Conservation (phyloP, 2,329 filamentous ascomycete species). For the Epichloe glyceriae region DNA sequence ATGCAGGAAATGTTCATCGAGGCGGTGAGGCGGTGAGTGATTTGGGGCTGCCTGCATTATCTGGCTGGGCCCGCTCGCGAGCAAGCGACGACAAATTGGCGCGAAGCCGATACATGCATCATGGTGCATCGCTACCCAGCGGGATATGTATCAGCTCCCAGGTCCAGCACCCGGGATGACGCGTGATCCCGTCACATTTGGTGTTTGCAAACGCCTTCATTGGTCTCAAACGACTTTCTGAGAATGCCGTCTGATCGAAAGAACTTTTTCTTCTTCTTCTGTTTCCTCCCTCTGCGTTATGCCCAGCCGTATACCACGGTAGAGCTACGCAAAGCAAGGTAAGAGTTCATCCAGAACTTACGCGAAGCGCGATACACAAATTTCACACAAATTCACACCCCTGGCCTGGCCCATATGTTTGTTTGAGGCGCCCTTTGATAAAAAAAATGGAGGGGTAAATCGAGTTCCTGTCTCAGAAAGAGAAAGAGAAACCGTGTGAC, state of each 20-base stretch:
- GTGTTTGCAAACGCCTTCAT: neutral
- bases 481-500: neutral
- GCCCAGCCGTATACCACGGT: too few relatives aligned
- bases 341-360: neutral
- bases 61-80: too few relatives aligned
- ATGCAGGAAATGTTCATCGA: neutral
- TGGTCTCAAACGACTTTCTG: neutral
- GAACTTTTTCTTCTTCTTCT: too few relatives aligned
- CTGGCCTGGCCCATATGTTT: neutral
- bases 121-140: conserved; percentile 25
- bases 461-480: neutral
- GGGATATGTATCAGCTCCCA: conserved; percentile 19
- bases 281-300: too few relatives aligned
- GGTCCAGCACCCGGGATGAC: neutral
- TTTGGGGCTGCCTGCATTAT: too few relatives aligned
- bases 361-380: neutral
- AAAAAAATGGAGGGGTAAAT: neutral
- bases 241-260: too few relatives aligned
- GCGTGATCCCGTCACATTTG: neutral
- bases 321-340: too few relatives aligned
- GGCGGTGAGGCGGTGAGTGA: conserved; percentile 1
- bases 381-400: neutral
- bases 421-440: neutral
- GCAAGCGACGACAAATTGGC: too few relatives aligned
- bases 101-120: conserved; percentile 11